Evolutionary conservation across 352 stramenopile species (phyloP).

Genomic region (Phytophthora sansomeana): DNA sequence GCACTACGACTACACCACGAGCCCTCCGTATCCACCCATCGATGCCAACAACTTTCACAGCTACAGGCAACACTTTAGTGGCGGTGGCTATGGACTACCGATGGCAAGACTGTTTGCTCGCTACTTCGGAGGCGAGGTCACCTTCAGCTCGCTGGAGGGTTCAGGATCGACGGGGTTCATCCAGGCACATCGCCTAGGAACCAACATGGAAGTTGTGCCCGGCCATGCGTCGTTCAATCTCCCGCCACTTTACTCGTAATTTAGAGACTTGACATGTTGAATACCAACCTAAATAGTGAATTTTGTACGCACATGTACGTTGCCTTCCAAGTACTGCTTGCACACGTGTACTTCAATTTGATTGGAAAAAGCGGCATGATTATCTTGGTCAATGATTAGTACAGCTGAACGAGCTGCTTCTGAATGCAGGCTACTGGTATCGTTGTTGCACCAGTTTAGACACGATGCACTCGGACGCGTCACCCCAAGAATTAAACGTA

Average conservation of each 20-base stretch:
- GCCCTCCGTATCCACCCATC: slow-evolving; percentile 61
- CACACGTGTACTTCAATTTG: too few relatives aligned
- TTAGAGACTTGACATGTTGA: slow-evolving; percentile 30
- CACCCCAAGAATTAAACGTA: too few relatives aligned
- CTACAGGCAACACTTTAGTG: slow-evolving; percentile 91
- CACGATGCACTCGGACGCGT: too few relatives aligned
- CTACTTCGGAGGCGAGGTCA: slow-evolving; percentile 99
- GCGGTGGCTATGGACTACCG: slow-evolving; percentile 96
- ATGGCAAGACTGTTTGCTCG: slow-evolving; percentile 94
- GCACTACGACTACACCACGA: slow-evolving; percentile 99
- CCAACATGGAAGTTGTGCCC: slow-evolving; percentile 77
- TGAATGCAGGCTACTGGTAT: too few relatives aligned
- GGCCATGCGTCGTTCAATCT: slow-evolving; percentile 57
- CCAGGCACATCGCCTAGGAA: slow-evolving; percentile 79
- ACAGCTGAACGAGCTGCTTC: neutral
- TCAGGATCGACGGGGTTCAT: slow-evolving; percentile 96
- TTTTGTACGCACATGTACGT: too few relatives aligned
- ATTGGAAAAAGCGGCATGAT: neutral
- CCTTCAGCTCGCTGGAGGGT: slow-evolving; percentile 99
- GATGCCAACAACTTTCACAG: slow-evolving; percentile 75
- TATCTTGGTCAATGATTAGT: neutral
- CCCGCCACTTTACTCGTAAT: slow-evolving; percentile 47
- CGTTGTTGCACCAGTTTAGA: neutral
- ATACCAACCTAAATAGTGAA: slow-evolving; percentile 29
- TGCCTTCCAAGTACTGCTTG: too few relatives aligned